Evolutionary conservation across 495 filamentous ascomycete genomes (phyloP).

Genomic region (Acidomyces sp.): DNA sequence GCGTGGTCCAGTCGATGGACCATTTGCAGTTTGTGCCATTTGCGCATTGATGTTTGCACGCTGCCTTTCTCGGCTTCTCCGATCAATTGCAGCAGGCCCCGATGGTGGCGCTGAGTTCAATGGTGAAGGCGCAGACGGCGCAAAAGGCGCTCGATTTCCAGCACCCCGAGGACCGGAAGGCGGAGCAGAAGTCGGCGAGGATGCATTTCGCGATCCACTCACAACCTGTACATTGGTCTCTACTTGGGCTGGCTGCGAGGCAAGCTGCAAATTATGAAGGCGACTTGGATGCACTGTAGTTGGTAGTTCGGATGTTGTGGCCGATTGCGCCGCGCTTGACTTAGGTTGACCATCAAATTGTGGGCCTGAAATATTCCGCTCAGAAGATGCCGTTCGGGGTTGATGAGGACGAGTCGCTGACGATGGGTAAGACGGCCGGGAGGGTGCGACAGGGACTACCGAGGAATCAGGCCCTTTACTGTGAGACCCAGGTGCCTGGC

Average conservation of each 20-base stretch:
- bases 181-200: constrained; percentile 6
- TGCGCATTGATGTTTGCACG: constrained; percentile 8
- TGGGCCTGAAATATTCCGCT: constrained; percentile 3
- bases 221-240: constrained; percentile 3
- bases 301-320: constrained; percentile 12
- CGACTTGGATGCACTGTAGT: constrained; percentile 27
- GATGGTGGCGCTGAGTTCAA: constrained; percentile 6
- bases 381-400: neutral
- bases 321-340: constrained; percentile 16
- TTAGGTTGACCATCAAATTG: constrained; percentile 12
- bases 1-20: neutral
- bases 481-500: neutral
- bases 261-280: constrained; percentile 11
- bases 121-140: constrained; percentile 12
- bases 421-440: constrained; percentile 3
- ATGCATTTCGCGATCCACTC: neutral
- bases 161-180: constrained; percentile 14
- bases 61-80: constrained; percentile 11
- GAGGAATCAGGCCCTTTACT: neutral
- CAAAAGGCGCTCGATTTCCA: neutral
- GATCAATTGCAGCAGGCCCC: constrained; percentile 9
- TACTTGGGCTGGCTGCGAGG: constrained; percentile 3
- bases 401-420: constrained; percentile 8
- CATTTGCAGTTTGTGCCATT: neutral
- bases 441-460: constrained; percentile 4